phyloP scores from a whole-genome alignment of 2,329 filamentous ascomycete species.

The Fusarium sp. region DNA sequence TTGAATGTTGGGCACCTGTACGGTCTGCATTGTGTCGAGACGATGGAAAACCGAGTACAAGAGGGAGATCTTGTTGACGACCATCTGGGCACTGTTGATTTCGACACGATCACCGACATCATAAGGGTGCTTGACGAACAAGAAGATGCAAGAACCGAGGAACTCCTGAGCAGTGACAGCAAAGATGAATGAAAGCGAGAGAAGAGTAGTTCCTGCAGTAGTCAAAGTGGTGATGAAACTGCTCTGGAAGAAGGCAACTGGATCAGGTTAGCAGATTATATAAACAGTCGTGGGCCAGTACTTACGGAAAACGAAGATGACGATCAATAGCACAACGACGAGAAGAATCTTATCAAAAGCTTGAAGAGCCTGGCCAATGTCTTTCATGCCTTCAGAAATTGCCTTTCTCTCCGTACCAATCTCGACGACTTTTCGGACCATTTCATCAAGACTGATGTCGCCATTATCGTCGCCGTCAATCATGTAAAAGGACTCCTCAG shows the following conservation, averaged over 20 bases:
- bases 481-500: slow-evolving; percentile 82
- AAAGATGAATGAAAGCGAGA: slow-evolving; percentile 98
- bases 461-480: slow-evolving; percentile 91
- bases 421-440: slow-evolving; percentile 86
- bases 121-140: slow-evolving; percentile 98
- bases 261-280: slow-evolving; percentile 10
- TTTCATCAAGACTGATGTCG: slow-evolving; percentile 94
- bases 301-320: slow-evolving; percentile 83
- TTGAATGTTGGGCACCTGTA: slow-evolving; percentile 86
- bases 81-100: slow-evolving; percentile 72
- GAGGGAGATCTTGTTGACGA: slow-evolving; percentile 93
- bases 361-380: slow-evolving; percentile 92
- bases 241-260: slow-evolving; percentile 86
- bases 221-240: slow-evolving; percentile 86
- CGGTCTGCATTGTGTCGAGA: slow-evolving; percentile 80
- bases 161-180: slow-evolving; percentile 92
- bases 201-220: slow-evolving; percentile 88
- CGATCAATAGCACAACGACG: slow-evolving; percentile 80
- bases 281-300: slow-evolving; percentile 28
- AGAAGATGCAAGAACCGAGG: slow-evolving; percentile 96
- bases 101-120: slow-evolving; percentile 96
- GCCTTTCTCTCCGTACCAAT: slow-evolving; percentile 87
- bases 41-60: slow-evolving; percentile 92
- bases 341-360: slow-evolving; percentile 89
- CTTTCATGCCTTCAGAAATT: slow-evolving; percentile 92